phyloP scores from a whole-genome alignment of 2,329 filamentous ascomycete genomes.

The Penicillium corylophilum region DNA sequence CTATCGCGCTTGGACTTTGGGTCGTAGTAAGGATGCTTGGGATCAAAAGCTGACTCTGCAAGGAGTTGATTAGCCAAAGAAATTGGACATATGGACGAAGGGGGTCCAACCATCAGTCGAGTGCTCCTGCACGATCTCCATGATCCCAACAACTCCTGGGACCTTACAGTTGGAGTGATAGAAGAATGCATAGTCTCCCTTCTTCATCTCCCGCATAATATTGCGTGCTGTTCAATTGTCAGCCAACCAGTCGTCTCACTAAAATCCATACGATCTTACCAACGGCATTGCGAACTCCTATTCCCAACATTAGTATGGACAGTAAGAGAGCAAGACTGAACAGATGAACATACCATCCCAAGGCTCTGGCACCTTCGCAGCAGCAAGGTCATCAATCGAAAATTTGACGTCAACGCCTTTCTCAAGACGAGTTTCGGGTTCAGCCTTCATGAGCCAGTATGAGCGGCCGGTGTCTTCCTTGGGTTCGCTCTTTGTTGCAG shows the following conservation, averaged over 20 bases:
- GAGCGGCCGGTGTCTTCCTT: conserved; percentile 35
- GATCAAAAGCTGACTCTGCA: conserved; percentile 68
- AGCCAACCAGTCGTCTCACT: conserved; percentile 6
- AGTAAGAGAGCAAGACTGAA: background rate
- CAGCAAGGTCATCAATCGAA: conserved; percentile 84
- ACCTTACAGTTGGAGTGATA: conserved; percentile 94
- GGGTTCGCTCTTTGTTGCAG: conserved; percentile 1
- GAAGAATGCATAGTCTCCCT: conserved; percentile 91
- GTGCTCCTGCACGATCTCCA: conserved; percentile 85
- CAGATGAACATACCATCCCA: conserved; percentile 74
- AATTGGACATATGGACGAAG: conserved; percentile 19
- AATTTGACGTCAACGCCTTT: conserved; percentile 88
- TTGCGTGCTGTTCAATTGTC: conserved; percentile 64
- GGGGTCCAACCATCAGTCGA: conserved; percentile 68
- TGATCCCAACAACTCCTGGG: conserved; percentile 80
- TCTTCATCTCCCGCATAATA: conserved; percentile 86
- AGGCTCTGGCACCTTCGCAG: conserved; percentile 72
- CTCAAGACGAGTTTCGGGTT: conserved; percentile 82
- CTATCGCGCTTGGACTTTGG: conserved; percentile 66
- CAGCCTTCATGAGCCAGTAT: conserved; percentile 84
- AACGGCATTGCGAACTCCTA: conserved; percentile 47
- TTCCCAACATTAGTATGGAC: conserved; percentile 4
- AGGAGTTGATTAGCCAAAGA: background rate
- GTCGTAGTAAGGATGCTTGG: conserved; percentile 78
- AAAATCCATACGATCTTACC: conserved; percentile 36